These are phyloP conservation scores for Cucumis cinereus DNA, from an alignment of 306 rosid genomes.

Conservation along the genomic window DNA sequence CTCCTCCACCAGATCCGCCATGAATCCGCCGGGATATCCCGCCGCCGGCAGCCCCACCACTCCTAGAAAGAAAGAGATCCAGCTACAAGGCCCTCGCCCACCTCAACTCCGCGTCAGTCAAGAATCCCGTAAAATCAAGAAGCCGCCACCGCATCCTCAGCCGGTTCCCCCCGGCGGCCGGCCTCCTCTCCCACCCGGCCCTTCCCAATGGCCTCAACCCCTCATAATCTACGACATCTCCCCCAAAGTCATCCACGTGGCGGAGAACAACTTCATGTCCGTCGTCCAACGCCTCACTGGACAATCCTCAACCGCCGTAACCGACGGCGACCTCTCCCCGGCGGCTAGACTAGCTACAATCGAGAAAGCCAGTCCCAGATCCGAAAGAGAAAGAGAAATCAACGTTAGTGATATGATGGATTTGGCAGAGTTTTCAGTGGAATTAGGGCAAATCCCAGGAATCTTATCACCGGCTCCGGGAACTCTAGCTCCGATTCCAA, in stretches of 20 bases:
- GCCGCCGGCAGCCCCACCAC: constrained; percentile 21
- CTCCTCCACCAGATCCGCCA: neutral
- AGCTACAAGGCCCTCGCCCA: constrained; percentile 73
- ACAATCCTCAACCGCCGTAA: constrained; percentile 20
- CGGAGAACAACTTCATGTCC: constrained; percentile 64
- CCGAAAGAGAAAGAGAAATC: constrained; percentile 31
- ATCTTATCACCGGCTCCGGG: constrained; percentile 72
- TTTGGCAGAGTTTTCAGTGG: constrained; percentile 34
- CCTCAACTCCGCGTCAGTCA: constrained; percentile 61
- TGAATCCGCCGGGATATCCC: constrained; percentile 37
- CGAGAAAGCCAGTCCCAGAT: constrained; percentile 58
- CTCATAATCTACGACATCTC: constrained; percentile 78
- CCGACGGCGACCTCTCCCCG: constrained; percentile 61
- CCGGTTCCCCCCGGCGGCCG: constrained; percentile 10
- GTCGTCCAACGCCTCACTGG: constrained; percentile 92
- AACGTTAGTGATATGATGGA: constrained; percentile 15
- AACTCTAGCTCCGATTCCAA: constrained; percentile 42
- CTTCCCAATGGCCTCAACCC: constrained; percentile 30
- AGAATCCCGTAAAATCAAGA: constrained; percentile 61
- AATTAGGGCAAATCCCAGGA: constrained; percentile 51
- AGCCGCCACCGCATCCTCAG: constrained; percentile 53
- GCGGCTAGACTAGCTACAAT: constrained; percentile 87
- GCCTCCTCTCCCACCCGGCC: neutral
- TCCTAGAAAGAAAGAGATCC: constrained; percentile 38
- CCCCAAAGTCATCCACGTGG: constrained; percentile 60